Conservation (phyloP, 106 monocot species). For the Dendrobium chrysotoxum region DNA sequence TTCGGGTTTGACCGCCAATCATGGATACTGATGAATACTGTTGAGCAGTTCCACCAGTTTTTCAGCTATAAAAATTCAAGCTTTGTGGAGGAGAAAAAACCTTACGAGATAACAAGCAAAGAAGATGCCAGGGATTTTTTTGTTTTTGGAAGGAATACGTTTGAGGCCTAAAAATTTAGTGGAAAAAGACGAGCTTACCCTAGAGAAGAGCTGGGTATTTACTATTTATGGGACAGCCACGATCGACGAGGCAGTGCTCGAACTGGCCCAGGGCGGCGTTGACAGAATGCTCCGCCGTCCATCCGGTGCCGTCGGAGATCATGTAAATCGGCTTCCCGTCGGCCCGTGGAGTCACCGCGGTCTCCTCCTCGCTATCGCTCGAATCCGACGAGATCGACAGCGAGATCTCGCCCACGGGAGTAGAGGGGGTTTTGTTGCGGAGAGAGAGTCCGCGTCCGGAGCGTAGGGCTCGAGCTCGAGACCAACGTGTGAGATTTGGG, state of each 20-base stretch:
- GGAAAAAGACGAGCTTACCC: conserved; percentile 39
- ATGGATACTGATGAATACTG: background rate
- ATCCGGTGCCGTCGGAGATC: conserved; percentile 95
- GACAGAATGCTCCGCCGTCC: conserved; percentile 93
- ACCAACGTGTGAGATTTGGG: conserved; percentile 68
- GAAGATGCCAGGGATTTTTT: too few relatives aligned
- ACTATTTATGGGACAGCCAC: conserved; percentile 71
- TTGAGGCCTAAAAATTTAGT: background rate
- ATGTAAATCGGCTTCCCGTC: conserved; percentile 78
- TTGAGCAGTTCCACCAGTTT: background rate
- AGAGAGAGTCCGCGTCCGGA: conserved; percentile 42
- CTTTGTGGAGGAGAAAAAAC: too few relatives aligned
- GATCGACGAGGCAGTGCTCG: conserved; percentile 71
- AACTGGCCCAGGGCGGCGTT: conserved; percentile 87
- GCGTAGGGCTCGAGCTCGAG: conserved; percentile 57
- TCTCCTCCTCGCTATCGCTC: conserved; percentile 10
- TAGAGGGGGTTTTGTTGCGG: conserved; percentile 7
- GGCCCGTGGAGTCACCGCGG: background rate
- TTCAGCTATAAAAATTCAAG: background rate
- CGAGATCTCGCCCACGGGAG: background rate
- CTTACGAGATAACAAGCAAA: too few relatives aligned
- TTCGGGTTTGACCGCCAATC: background rate
- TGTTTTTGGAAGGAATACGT: too few relatives aligned
- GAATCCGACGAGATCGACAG: background rate
- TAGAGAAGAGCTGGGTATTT: conserved; percentile 84